Percentiles rank a stretch among this genome's conserved stretches.
phyloP scores from a whole-genome alignment of 2,329 filamentous ascomycete species.

The Fonsecaea erecta region DNA sequence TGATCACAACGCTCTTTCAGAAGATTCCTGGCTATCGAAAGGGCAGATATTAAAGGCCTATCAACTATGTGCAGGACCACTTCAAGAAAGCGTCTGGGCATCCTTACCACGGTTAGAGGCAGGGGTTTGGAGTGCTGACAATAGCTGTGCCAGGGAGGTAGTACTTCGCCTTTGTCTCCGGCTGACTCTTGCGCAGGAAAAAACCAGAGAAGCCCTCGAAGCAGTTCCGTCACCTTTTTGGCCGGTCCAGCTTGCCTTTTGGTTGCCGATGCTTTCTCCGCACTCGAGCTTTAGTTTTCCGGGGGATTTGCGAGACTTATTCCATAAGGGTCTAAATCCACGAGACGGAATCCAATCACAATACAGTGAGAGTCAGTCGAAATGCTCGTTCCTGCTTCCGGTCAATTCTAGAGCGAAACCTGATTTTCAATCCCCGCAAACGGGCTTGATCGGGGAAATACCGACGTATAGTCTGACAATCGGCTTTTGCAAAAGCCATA shows the following conservation, averaged over 20 bases:
- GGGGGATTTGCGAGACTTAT: background rate
- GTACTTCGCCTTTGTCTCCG: background rate
- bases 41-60: background rate
- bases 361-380: background rate
- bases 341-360: background rate
- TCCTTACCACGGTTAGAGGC: background rate
- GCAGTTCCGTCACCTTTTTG: background rate
- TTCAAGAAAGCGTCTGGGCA: background rate
- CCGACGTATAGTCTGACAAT: background rate
- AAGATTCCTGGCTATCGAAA: background rate
- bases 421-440: background rate
- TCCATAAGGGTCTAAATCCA: background rate
- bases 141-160: background rate
- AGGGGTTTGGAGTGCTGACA: background rate
- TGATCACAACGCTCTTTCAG: background rate
- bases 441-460: background rate
- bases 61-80: background rate
- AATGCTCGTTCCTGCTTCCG: background rate
- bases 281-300: background rate
- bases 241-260: background rate
- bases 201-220: background rate
- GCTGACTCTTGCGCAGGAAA: background rate
- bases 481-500: background rate
- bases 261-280: constrained; percentile 1
- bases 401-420: background rate